These are phyloP conservation scores for Rhizopogon roseolus DNA, from an alignment of 768 basidiomycete genomes.

Conservation along the genomic window DNA sequence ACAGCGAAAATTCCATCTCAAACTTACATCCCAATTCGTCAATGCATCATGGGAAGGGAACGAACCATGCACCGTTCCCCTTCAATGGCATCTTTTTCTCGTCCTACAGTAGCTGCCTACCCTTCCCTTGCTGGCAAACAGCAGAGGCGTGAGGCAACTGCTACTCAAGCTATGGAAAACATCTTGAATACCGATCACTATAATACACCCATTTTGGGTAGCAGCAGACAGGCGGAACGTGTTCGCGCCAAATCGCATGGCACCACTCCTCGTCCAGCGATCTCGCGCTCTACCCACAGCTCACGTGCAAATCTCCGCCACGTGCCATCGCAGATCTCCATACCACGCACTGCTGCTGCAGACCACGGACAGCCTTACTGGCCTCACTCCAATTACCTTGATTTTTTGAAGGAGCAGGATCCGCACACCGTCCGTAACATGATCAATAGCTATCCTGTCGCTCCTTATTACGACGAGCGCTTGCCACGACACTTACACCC, in stretches of 20 bases:
- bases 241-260: neutral
- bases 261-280: neutral
- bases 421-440: neutral
- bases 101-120: conserved; percentile 3
- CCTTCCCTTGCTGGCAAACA: neutral
- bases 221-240: neutral
- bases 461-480: neutral
- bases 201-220: neutral
- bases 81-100: conserved; percentile 5
- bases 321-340: neutral
- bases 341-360: neutral
- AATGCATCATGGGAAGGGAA: neutral
- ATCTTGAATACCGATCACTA: neutral
- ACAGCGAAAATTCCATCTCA: neutral
- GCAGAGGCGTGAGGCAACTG: neutral
- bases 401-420: neutral
- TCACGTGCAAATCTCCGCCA: conserved; percentile 1
- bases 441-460: conserved; percentile 2
- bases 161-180: neutral
- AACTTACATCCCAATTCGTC: neutral
- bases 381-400: neutral
- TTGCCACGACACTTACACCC: conserved; percentile 5
- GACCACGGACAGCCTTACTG: neutral
- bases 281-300: neutral
- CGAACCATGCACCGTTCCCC: conserved; percentile 3